Evolutionary conservation across 2,329 filamentous ascomycete genomes (phyloP), one percentile per base, ranked within the genome.

Genomic region (Claviceps digitariae): DNA sequence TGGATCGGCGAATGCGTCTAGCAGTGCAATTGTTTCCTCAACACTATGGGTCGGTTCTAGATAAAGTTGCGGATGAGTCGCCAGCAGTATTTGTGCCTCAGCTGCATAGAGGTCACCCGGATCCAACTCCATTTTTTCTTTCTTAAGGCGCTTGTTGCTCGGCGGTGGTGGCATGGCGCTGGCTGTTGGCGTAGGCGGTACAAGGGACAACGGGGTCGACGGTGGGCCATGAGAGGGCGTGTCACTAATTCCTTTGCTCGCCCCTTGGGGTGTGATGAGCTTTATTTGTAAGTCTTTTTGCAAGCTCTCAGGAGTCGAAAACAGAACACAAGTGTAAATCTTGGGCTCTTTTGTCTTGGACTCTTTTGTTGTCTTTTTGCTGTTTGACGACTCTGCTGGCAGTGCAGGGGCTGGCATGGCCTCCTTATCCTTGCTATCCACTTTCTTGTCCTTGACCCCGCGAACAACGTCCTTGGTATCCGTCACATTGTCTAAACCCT

Each of bases 311-410:
- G 81, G 74, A 1, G 93, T 97, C 3, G 91, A 90, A 56, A 89
- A 87, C 17, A 98, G 76, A 6, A 97, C 91, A 2, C 87, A 77
- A 0, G 89, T 95, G 58, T 76, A 82, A 15, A 91, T 72, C 57
- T 77, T 84, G 2, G 83, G 79, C 57, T 87, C 86, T 3, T 72
- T 53, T 7, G 58, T 52, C 2, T 51, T 84, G 2, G 83, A 78
- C 57, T 87, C 86, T 3, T 72, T 54, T 7, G 58, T 52, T 38
- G 36, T 38, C 2, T 51, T 31, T 25, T 63, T 65, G 8, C 48
- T 51, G n/a, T 62, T 65, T 46, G 73, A 69, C 2, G 63, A 66
- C 40, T 79, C 75, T 1, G 63, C 57, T 5, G 73, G 72, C 51
- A 76, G 70, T 31, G 69, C 74, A 12, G 76, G 73, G 4, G 77